Evolutionary conservation across 805 yeast species (phyloP).

Genomic region (Metschnikowia proteae): DNA sequence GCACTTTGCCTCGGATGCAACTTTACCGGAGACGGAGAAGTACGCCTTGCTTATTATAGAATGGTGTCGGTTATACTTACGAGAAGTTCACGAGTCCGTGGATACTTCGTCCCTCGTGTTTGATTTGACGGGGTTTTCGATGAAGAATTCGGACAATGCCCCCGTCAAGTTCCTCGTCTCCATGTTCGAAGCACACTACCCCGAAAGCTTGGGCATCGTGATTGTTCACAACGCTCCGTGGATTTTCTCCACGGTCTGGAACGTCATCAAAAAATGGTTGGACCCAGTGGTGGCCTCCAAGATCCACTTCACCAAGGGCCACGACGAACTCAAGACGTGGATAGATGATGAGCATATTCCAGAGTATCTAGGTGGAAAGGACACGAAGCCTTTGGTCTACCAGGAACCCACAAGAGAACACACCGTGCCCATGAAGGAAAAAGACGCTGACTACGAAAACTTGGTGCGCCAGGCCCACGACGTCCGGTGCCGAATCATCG

Average conservation of each 20-base stretch:
- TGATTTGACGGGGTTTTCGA: conserved; percentile 80
- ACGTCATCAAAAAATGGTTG: conserved; percentile 85
- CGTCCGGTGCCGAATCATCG: conserved; percentile 51
- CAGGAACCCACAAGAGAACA: conserved; percentile 61
- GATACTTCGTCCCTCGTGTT: conserved; percentile 83
- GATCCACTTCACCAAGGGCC: conserved; percentile 73
- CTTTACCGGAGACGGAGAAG: conserved; percentile 66
- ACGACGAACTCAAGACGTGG: conserved; percentile 61
- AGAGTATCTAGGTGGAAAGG: conserved; percentile 70
- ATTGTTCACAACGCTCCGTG: conserved; percentile 94
- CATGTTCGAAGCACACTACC: conserved; percentile 94
- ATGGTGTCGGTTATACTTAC: conserved; percentile 51
- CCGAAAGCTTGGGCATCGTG: conserved; percentile 83
- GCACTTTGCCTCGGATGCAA: conserved; percentile 51
- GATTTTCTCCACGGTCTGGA: conserved; percentile 95
- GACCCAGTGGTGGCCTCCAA: conserved; percentile 96
- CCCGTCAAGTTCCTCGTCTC: conserved; percentile 87
- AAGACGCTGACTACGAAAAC: conserved; percentile 39
- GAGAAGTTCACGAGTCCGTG: conserved; percentile 55
- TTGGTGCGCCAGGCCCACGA: conserved; percentile 52
- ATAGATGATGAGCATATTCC: conserved; percentile 63
- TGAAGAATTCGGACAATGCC: conserved; percentile 88
- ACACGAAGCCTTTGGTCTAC: conserved; percentile 55
- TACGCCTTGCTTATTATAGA: conserved; percentile 79
- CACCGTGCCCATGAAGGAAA: conserved; percentile 18